A percentile compares a stretch with the other conserved stretches of the same genome.
Evolutionary conservation across 164 flowering plant species (phyloP).

Genomic region (Echeveria elegans): DNA sequence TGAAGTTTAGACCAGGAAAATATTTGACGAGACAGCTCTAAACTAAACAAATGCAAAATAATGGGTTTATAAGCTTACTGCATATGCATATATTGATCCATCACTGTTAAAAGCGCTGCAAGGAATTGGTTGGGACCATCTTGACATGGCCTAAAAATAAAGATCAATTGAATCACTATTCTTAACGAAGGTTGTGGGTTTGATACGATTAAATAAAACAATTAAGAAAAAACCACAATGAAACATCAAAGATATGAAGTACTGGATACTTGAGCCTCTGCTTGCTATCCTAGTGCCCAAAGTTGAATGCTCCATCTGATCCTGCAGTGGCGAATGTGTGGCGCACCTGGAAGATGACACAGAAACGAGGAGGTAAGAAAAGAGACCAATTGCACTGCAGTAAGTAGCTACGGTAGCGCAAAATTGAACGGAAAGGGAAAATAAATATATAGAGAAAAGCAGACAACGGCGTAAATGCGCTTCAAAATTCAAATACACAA

Average conservation of each 20-base stretch:
- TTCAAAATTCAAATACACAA: too few relatives aligned
- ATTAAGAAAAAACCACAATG: neutral
- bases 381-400: neutral
- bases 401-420: neutral
- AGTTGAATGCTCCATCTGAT: conserved; percentile 97
- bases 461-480: too few relatives aligned
- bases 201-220: too few relatives aligned
- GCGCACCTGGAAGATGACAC: conserved; percentile 45
- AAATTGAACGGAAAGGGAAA: neutral
- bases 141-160: conserved; percentile 63
- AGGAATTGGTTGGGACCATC: conserved; percentile 85
- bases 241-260: neutral
- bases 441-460: neutral
- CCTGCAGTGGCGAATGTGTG: conserved; percentile 99
- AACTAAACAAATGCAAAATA: neutral
- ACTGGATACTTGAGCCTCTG: conserved; percentile 73
- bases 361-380: conserved; percentile 2
- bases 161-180: neutral
- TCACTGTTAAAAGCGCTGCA: conserved; percentile 92
- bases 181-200: neutral
- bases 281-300: conserved; percentile 98
- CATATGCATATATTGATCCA: conserved; percentile 90
- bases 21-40: neutral
- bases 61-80: conserved; percentile 36
- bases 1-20: conserved; percentile 7